A percentile compares a stretch with the other conserved stretches of the same genome.
These are phyloP conservation scores for Tuber calosporum DNA, from an alignment of 495 filamentous ascomycete genomes.

Conservation along the genomic window DNA sequence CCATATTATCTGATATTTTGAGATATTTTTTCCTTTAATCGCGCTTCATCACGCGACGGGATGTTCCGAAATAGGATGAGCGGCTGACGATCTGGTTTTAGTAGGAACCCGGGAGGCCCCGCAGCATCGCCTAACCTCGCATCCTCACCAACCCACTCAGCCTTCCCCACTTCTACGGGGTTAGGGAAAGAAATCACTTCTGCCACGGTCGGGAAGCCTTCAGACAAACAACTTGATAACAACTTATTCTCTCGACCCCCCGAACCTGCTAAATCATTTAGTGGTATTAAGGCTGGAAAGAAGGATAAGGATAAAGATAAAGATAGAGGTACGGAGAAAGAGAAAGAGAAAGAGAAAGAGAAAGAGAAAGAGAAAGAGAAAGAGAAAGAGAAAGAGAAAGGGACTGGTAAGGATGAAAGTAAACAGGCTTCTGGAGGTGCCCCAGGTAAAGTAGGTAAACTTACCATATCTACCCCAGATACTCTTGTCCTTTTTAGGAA, in stretches of 20 bases:
- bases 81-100: slow-evolving; percentile 23
- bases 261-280: background rate
- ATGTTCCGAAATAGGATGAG: slow-evolving; percentile 29
- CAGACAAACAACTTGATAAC: slow-evolving; percentile 5
- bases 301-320: slow-evolving; percentile 25
- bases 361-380: slow-evolving; percentile 27
- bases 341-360: slow-evolving; percentile 17
- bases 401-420: background rate
- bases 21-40: slow-evolving; percentile 13
- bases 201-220: background rate
- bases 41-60: slow-evolving; percentile 24
- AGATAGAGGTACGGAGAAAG: slow-evolving; percentile 18
- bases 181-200: background rate
- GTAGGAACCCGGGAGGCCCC: slow-evolving; percentile 30
- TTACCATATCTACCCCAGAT: slow-evolving; percentile 8
- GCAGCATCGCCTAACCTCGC: slow-evolving; percentile 29
- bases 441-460: slow-evolving; percentile 16
- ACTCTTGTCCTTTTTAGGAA: background rate
- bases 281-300: slow-evolving; percentile 12
- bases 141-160: slow-evolving; percentile 13
- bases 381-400: slow-evolving; percentile 18
- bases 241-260: background rate
- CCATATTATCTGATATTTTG: slow-evolving; percentile 9
- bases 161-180: slow-evolving; percentile 10
- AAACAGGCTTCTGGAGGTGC: background rate